phyloP scores from a whole-genome alignment of 495 filamentous ascomycete genomes.

The Penicillium coprophilum region DNA sequence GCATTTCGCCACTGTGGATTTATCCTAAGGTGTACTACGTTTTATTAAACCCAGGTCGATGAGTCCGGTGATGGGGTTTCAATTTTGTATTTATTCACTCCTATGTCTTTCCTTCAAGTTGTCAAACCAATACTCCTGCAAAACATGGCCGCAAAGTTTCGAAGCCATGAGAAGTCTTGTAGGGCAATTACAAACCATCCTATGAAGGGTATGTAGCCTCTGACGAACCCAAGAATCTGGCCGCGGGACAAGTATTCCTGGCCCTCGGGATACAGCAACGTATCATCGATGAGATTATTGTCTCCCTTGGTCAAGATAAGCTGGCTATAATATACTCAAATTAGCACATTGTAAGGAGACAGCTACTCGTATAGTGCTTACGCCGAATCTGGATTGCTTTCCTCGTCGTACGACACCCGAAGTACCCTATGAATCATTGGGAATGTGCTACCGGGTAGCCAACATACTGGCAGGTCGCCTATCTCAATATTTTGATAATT shows the following conservation, averaged over 20 bases:
- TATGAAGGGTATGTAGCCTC: background rate
- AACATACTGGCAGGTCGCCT: conserved; percentile 1
- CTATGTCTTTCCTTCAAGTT: background rate
- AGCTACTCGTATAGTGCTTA: background rate
- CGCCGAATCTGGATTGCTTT: background rate
- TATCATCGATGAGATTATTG: conserved; percentile 4
- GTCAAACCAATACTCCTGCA: background rate
- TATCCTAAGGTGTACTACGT: background rate
- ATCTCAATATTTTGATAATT: background rate
- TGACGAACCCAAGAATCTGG: background rate
- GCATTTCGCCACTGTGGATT: background rate
- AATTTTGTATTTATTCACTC: background rate
- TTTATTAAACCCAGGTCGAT: background rate
- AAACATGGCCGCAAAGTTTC: background rate
- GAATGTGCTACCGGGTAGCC: background rate
- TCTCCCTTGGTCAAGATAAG: conserved; percentile 1
- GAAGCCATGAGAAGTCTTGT: background rate
- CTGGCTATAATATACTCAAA: background rate
- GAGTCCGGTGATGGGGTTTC: background rate
- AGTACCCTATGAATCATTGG: conserved; percentile 7
- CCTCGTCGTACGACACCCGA: background rate
- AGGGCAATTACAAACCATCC: background rate
- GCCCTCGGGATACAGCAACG: background rate
- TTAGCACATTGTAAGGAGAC: background rate
- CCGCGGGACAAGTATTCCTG: background rate